Base-by-base conservation (phyloP, 495 filamentous ascomycete genomes). In the Tuber calosporum region DNA sequence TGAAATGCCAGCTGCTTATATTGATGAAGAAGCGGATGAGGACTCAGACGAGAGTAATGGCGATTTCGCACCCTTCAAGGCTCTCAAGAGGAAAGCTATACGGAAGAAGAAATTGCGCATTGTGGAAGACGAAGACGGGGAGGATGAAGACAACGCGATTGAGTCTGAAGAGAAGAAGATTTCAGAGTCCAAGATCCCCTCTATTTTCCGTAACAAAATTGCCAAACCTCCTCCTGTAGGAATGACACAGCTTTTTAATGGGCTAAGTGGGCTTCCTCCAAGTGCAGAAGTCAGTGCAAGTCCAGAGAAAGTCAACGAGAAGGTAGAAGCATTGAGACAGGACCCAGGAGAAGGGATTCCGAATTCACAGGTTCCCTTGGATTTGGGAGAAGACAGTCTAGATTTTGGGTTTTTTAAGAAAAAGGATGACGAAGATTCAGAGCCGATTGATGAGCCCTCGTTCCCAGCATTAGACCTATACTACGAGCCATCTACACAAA, bases 81-180 rank as follows among this genome's bases (percentile, higher is more conserved):
- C 78, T 39, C 70, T 74, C 4, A 70, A 79, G 30, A 72, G 83
- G 62, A 83, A 83, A 73, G 48, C 66, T 17, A 58, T 71, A 62
- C 68, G 15, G 15, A 75, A 69, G 62, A 87, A 86, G 72, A 82
- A 84, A 30, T 77, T 81, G 42, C 83, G 84, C 39, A 78, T 88
- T 19, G 82, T 87, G 62, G 87, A 85, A 40, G 90, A 92, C 36
- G 84, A 87, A 70, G 93, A 92, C 86, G 89, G 89, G 22, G 82
- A 92, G 37, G 90, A 93, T 77, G 89, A 90, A 41, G 84, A 89
- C 69, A 86, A 88, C 43, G 85, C 87, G 75, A 72, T 71, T 38
- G 38, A 73, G 34, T 81, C 89, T 19, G 88, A 88, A 68, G 85
- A 87, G 38, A 68, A 70, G 17, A 62, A 70, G 20, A 75, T 45